Evolutionary conservation across 768 basidiomycete genomes (phyloP).

Genomic region (Mycena metata): DNA sequence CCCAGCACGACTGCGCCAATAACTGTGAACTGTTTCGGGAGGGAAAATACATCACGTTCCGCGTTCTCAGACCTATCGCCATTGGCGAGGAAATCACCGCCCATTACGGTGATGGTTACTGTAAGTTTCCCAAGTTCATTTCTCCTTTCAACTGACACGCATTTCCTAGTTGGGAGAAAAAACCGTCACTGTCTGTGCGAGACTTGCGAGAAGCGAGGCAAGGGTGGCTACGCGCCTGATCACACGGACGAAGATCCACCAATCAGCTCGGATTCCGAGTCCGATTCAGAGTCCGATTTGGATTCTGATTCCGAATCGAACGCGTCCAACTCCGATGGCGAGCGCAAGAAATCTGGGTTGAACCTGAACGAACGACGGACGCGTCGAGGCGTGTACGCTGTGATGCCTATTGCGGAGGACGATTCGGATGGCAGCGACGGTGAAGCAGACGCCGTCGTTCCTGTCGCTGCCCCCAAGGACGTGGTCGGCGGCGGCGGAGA

Average conservation of each 20-base stretch:
- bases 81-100: slow-evolving; percentile 91
- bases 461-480: slow-evolving; percentile 61
- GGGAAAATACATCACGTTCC: slow-evolving; percentile 91
- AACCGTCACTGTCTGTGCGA: slow-evolving; percentile 85
- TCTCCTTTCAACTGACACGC: slow-evolving; percentile 38
- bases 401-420: slow-evolving; percentile 63
- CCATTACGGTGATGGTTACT: slow-evolving; percentile 92
- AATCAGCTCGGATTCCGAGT: slow-evolving; percentile 63
- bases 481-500: slow-evolving; percentile 63
- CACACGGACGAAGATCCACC: slow-evolving; percentile 62
- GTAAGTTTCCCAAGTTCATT: slow-evolving; percentile 68
- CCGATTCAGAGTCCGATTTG: slow-evolving; percentile 61
- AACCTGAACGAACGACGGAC: slow-evolving; percentile 87
- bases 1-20: slow-evolving; percentile 90
- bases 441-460: slow-evolving; percentile 62
- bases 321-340: slow-evolving; percentile 50
- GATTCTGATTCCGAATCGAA: slow-evolving; percentile 55
- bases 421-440: slow-evolving; percentile 75
- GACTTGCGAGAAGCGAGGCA: slow-evolving; percentile 83
- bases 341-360: slow-evolving; percentile 50
- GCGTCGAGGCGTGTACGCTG: slow-evolving; percentile 85
- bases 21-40: slow-evolving; percentile 92
- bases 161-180: slow-evolving; percentile 54
- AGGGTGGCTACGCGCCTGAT: slow-evolving; percentile 79
- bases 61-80: slow-evolving; percentile 81